Conservation (phyloP, 352 stramenopile species). For the Chrysophaeum taylorii region DNA sequence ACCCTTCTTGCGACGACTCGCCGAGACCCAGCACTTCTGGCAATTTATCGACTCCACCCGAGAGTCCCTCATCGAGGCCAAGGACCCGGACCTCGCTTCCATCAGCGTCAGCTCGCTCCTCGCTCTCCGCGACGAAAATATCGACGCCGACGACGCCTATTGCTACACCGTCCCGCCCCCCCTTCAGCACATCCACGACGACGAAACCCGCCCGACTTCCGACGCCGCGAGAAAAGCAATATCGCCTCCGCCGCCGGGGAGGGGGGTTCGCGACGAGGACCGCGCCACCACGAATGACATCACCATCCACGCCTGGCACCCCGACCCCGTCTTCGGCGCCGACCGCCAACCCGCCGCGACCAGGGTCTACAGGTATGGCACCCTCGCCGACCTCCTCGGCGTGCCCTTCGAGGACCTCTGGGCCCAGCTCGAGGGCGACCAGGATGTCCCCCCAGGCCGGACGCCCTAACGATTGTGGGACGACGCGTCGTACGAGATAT, state of each 20-base stretch:
- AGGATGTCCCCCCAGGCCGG: too few relatives aligned
- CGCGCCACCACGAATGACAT: not conserved
- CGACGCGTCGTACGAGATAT: too few relatives aligned
- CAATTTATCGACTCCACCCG: conserved; percentile 11
- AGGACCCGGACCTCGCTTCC: not conserved
- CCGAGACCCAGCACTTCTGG: conserved; percentile 5
- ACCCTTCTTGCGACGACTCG: not conserved
- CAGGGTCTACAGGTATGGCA: conserved; percentile 10
- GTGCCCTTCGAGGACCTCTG: not conserved
- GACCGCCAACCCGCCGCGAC: not conserved
- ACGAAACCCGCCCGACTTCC: not conserved
- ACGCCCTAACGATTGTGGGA: too few relatives aligned
- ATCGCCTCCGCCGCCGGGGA: not conserved
- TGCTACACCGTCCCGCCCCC: not conserved
- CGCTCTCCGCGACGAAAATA: not conserved
- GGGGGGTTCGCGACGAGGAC: not conserved
- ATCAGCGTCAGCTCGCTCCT: too few relatives aligned
- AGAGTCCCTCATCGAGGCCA: too few relatives aligned
- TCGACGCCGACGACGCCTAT: not conserved
- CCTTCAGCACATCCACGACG: not conserved
- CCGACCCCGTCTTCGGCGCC: not conserved
- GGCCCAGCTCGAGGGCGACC: not conserved
- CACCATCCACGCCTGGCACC: not conserved
- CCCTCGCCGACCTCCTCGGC: not conserved
- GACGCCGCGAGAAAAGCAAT: not conserved